Evolutionary conservation across 495 filamentous ascomycete species (phyloP), one percentile per base, ranked within the genome.

Genomic region (Letharia lupina): DNA sequence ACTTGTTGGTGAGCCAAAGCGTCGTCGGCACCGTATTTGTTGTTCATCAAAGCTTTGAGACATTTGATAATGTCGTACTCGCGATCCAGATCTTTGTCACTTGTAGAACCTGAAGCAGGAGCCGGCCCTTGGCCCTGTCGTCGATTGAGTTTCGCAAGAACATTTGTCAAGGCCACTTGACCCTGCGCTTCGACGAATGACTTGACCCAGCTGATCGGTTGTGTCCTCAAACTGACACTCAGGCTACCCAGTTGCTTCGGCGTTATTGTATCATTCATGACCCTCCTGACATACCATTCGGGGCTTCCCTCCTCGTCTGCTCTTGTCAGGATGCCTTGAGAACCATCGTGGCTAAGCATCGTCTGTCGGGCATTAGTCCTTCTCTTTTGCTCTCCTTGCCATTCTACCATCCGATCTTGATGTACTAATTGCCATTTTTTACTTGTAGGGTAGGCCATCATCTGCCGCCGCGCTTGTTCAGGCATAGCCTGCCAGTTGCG

Each of bases 31-130:
- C 94, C 94, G 76, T 93, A 98, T 72, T 96, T 96, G 82, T 96
- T 98, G 83, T 98, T 98, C 89, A 98, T 95, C 59, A 98, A 76
- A 59, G 91, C 91, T 77, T 98, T 98, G 61, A 98, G 75, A 77
- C 95, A 98, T 77, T 98, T 98, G 67, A 95, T 85, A 70, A 98
- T 96, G 72, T 98, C 94, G 76, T 98, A 97, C 78, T 98, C 94
- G 62, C 89, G 86, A 70, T 98, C 94, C 60, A 96, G 78, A 71
- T 96, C 91, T 74, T 91, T 93, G 68, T 96, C 91, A 67, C 80
- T 84, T n/a, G 84, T 87, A 20, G 77, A 78, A 31, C 86, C 82
- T 42, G 77, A 77, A 15, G 86, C 82, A 9, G 87, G 84, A 12
- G 86, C 80, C 23, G 87, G 88, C 10, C 92, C 92, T 67, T 88